phyloP scores from a whole-genome alignment of 2,329 filamentous ascomycete genomes.

The Beauveria asiatica region DNA sequence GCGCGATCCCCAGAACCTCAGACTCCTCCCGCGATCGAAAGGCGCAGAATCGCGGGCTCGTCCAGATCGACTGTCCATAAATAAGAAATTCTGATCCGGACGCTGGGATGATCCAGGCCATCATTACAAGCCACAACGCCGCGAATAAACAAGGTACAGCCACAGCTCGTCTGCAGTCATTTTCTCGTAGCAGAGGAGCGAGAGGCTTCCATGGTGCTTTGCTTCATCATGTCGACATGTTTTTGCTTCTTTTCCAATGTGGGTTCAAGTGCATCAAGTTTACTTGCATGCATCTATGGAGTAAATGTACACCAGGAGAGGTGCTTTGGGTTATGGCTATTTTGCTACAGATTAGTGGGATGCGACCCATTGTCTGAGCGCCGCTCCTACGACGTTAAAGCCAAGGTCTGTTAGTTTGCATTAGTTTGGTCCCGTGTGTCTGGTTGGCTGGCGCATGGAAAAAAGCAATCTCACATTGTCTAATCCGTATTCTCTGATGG shows the following conservation, averaged over 20 bases:
- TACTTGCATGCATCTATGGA: neutral
- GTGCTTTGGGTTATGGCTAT: too few relatives aligned
- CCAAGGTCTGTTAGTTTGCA: too few relatives aligned
- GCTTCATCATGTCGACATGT: neutral
- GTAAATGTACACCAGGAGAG: too few relatives aligned
- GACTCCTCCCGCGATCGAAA: neutral
- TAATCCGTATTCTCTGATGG: too few relatives aligned
- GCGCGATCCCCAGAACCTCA: neutral
- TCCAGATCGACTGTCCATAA: neutral
- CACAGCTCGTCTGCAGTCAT: neutral
- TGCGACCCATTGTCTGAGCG: too few relatives aligned
- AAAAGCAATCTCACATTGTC: too few relatives aligned
- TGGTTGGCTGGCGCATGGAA: too few relatives aligned
- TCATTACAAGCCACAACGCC: neutral
- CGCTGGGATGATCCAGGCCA: neutral
- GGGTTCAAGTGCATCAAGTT: neutral
- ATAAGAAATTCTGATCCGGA: neutral
- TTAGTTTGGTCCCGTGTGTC: too few relatives aligned
- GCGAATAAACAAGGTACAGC: neutral
- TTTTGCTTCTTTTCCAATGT: neutral
- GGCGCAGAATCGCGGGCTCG: neutral
- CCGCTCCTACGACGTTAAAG: too few relatives aligned
- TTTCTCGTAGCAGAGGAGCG: neutral
- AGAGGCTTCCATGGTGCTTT: neutral
- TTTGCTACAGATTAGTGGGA: too few relatives aligned